Base-by-base conservation (phyloP, 164 flowering plant species). In the Malania oleifera region DNA sequence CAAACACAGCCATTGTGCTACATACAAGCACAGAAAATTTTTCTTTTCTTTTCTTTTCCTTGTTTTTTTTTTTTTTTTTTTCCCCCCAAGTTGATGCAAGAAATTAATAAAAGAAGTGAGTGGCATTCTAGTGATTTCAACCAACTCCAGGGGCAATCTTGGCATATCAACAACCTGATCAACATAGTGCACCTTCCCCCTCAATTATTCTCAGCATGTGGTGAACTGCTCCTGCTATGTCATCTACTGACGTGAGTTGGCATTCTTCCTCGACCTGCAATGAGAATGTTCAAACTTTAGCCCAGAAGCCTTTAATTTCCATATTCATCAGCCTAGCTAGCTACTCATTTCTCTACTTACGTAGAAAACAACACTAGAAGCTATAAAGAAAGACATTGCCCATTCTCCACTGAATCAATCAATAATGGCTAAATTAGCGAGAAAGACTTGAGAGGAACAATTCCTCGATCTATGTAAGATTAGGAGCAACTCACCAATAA, bases 191-290 rank as follows among this genome's bases (percentile, higher is more conserved):
- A 68, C 66, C 73, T 70, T 80, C 90, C 51, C 79, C 86, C 60
- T 82, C 89, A 75, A 86, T 84, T 52, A 80, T 70, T 58, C 73
- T 80, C 9, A 91, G 82, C 86, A 84, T 81, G 74, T 91, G 89
- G 71, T 87, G 86, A 10, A 81, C 85, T 65, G 89, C 91, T 44
- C 69, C 79, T 52, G 89, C 86, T 61, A 91, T 87, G 72, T 85
- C 96, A 64, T 91, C 93, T 62, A 80, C 91, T 41, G 93, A 78
- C 35, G 52, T 80, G 20, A 86, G 83, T 55, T 73, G 76, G 80
- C 96, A 81, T 29, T 79, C 93, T 75, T 87, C 96, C 70, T 87
- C 96, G 34, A 91, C 82, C 97, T 91, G 76, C 78, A 76, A 60
- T 54, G 1, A 54, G 53, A 62, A 64, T 47, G 35, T 43, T 56